These are phyloP conservation scores for Scutellaria minor DNA, from an alignment of 257 asterid genomes.

Conservation along the genomic window DNA sequence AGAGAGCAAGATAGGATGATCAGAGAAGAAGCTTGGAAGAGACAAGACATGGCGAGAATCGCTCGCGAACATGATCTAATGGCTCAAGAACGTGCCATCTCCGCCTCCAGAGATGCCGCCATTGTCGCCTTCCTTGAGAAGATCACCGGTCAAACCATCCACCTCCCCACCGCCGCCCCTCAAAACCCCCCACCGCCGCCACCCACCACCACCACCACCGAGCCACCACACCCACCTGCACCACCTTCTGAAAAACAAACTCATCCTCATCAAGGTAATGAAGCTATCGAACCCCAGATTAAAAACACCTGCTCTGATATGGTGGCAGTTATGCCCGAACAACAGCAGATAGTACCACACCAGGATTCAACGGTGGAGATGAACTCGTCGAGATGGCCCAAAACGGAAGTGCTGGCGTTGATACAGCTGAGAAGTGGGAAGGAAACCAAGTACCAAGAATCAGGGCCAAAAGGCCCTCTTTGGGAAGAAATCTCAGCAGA, in stretches of 20 bases:
- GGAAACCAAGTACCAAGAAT: constrained; percentile 44
- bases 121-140: constrained; percentile 43
- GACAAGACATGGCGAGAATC: constrained; percentile 45
- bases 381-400: constrained; percentile 52
- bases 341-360: constrained; percentile 9
- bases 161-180: constrained; percentile 32
- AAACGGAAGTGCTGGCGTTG: constrained; percentile 51
- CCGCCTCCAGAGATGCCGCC: constrained; percentile 51
- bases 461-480: constrained; percentile 47
- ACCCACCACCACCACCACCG: constrained; percentile 23
- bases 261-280: constrained; percentile 16
- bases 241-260: constrained; percentile 12
- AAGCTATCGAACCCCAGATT: constrained; percentile 15
- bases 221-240: neutral
- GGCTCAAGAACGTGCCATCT: constrained; percentile 43
- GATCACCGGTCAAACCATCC: constrained; percentile 42
- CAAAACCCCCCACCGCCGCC: constrained; percentile 3
- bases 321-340: constrained; percentile 18
- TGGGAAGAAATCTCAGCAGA: constrained; percentile 52
- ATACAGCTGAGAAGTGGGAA: constrained; percentile 46
- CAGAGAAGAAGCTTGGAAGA: constrained; percentile 53
- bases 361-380: constrained; percentile 30
- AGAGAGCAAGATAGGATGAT: constrained; percentile 45
- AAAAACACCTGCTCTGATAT: neutral
- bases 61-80: constrained; percentile 43